These are phyloP conservation scores for Pleurotus tuber-regium DNA, from an alignment of 768 basidiomycete species.

Conservation along the genomic window DNA sequence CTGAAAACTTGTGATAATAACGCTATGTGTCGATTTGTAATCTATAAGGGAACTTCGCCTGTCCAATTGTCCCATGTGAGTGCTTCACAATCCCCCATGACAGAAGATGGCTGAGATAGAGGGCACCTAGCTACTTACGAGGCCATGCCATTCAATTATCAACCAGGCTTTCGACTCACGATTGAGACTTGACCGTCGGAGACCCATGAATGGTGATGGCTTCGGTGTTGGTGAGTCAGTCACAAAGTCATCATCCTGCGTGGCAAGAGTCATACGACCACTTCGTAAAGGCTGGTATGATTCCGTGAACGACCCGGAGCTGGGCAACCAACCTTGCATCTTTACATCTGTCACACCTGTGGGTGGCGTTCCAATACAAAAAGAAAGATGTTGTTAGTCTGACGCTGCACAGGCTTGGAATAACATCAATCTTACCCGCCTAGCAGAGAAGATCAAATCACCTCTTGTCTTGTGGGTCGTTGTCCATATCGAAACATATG, in stretches of 20 bases:
- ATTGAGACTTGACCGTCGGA: constrained; percentile 72
- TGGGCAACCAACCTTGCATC: constrained; percentile 87
- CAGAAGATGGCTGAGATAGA: too few species aligned
- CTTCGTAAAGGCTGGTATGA: constrained; percentile 84
- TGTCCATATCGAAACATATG: not conserved
- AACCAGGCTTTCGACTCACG: constrained; percentile 97
- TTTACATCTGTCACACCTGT: constrained; percentile 96
- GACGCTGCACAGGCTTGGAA: constrained; percentile 78
- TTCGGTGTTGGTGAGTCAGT: constrained; percentile 82
- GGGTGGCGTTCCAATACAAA: constrained; percentile 18
- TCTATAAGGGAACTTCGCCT: constrained; percentile 93
- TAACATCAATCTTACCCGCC: constrained; percentile 86
- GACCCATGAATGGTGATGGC: constrained; percentile 94
- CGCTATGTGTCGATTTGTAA: constrained; percentile 84
- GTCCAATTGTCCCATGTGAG: constrained; percentile 84
- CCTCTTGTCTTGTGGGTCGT: constrained; percentile 84
- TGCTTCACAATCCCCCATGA: too few species aligned
- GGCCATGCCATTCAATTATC: constrained; percentile 94
- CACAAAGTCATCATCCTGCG: not conserved
- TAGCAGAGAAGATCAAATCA: constrained; percentile 97
- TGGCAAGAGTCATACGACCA: too few species aligned
- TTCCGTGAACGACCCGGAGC: constrained; percentile 76
- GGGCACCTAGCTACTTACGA: constrained; percentile 69
- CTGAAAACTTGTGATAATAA: not conserved
- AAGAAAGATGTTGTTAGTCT: not conserved